Percentiles rank a stretch among this genome's conserved stretches.
phyloP scores from a whole-genome alignment of 73 alveolate species.

The Paramecium pentaurelia region DNA sequence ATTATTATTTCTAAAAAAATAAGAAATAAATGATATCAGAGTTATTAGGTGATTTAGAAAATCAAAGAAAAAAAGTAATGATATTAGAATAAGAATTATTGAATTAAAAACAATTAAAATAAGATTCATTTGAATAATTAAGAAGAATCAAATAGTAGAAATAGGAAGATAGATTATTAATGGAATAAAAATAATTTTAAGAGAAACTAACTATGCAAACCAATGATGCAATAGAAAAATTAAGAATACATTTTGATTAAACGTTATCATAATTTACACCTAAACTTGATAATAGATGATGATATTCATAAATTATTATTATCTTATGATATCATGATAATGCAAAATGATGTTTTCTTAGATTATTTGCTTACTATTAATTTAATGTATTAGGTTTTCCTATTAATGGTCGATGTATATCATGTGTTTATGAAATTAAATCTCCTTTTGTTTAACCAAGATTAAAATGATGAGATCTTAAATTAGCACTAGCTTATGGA shows the following conservation, averaged over 20 bases:
- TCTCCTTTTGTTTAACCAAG: constrained; percentile 18
- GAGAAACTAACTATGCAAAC: background rate
- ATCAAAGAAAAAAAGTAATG: background rate
- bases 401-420: constrained; percentile 36
- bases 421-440: constrained; percentile 36
- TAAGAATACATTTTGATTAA: background rate
- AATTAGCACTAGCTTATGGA: constrained; percentile 24
- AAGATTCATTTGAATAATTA: background rate
- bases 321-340: background rate
- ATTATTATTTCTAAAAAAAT: background rate
- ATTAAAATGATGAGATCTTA: constrained; percentile 33
- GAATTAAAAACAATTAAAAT: background rate
- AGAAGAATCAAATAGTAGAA: background rate
- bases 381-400: constrained; percentile 41
- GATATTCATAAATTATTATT: background rate
- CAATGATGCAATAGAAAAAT: background rate
- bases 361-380: constrained; percentile 4
- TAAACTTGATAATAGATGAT: background rate
- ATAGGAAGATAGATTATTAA: background rate
- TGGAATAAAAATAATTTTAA: background rate
- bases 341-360: constrained; percentile 39
- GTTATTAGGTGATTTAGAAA: background rate
- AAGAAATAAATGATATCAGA: background rate
- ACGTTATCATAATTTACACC: background rate
- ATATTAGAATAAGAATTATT: background rate